Evolutionary conservation across 2,329 filamentous ascomycete genomes (phyloP), one percentile per base, ranked within the genome.

Genomic region (Phialocephala sp.): DNA sequence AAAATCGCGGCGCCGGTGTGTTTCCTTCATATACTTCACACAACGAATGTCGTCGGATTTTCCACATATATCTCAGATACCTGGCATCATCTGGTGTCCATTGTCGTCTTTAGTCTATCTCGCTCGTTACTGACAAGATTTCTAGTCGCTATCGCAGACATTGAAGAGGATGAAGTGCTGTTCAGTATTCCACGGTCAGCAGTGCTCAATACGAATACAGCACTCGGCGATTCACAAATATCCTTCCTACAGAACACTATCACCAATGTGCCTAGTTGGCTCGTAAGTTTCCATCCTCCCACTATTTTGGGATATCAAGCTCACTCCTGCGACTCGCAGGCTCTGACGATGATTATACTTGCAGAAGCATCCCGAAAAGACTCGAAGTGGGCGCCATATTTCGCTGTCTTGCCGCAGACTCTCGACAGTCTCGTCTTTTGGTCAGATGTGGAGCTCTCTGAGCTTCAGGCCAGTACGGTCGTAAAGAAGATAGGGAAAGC

Each of bases 381-480:
- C 56, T 76, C 76, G 20, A 72, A 68, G 66, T 77, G 76, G 76
- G 81, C 82, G 37, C 80, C 84, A 2, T 91, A 91, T 76, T 86
- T 91, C 69, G 78, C 81, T 60, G 78, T 91, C 56, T 80, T 91
- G 14, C 89, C 89, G 22, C 75, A 76, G 61, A 73, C 79, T 9
- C 90, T 91, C 72, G 83, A 91, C 74, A 90, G 87, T 9, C 79
- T 91, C 39, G 90, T 91, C 82, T 91, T 89, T 76, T 92, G 89
- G 89, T 81, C 82, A 20, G 77, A 83, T 1, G 77, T 80, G 9
- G 89, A 91, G 75, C 80, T 91, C 14, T 78, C 79, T 9, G 81
- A 88, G 72, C 80, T 91, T 22, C 84, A 89, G 77, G 89, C 84
- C 36, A 89, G 87, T 72, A 84, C 86, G 2, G 86, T 91, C 18